Base-by-base conservation (phyloP, 768 basidiomycete genomes). In the Arthromyces matolae region DNA sequence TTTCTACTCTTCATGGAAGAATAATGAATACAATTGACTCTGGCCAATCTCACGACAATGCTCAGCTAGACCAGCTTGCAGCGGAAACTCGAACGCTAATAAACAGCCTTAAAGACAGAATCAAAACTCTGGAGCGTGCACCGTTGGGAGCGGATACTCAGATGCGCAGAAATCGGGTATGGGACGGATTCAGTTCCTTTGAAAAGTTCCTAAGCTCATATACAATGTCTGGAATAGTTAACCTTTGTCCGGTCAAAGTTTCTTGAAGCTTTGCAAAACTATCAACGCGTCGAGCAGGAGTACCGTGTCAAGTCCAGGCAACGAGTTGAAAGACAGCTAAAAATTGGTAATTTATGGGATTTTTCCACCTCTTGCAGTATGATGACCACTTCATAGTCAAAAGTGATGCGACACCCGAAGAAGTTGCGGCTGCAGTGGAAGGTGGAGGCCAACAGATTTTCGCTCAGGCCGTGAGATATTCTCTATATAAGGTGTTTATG, bases 321-420 rank as follows among this genome's bases (percentile, higher is more conserved):
- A 56, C 75, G 85, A 38, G 74, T 86, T 45, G 86, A 83, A 64
- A 73, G 87, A 35, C 86, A 93, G 64, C 76, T 88, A 62, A 82
- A 77, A 60, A 92, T 93, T 46, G 87, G 86, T 84, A 50, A 44
- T 14, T 8, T 12, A 23, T 22, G 12, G 23, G 6, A 18, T 33
- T 13, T 29, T 23, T n/a, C n/a, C n/a, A n/a, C n/a, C n/a, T 34
- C n/a, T 25, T 23, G 5, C 5, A 5, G 9, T 20, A 28, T 34
- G 3, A 42, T 18, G 39, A 39, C n/a, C n/a, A 39, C 10, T 28
- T 16, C 5, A 23, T 12, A 89, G 91, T 92, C 37, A 93, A 94
- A 65, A 89, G 90, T 2, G 81, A 91, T 57, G 93, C 93, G 16
- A 83, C 89, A 23, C 78, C 79, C 9, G 84, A 91, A 49, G 91